Evolutionary conservation across 345 rosid species (phyloP), one percentile per base, ranked within the genome.

Genomic region (Ceriops tagal): DNA sequence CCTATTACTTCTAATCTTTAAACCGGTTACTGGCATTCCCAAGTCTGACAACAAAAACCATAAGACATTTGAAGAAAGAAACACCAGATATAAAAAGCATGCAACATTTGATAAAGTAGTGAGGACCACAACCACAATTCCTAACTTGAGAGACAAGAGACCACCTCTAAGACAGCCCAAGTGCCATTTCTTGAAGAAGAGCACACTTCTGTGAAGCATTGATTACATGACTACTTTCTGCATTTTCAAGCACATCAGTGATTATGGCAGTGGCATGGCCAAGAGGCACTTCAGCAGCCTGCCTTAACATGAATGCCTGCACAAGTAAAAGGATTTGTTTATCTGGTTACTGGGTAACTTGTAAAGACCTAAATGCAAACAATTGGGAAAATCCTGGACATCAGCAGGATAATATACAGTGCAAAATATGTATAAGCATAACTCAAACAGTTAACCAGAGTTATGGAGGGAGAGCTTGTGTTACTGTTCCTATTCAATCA

Each of bases 251-350:
- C 68, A 95, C 92, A 63, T 95, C 93, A 5, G 96, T 85, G 72
- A 95, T 86, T 77, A 92, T 87, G 28, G 98, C 92, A 9, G 97
- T 89, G 71, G 99, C 99, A 78, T 90, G 98, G 64, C 98, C 99
- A 20, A 92, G 89, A 65, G 96, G 98, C 75, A 89, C 99, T 82
- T 92, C 99, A 0, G 81, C 86, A 1, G 90, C 90, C 75, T 87
- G 82, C 85, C 77, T 95, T 76, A 95, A 80, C 98, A 95, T 87
- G 79, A 95, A 95, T 55, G 99, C 99, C 99, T 95, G 86, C 62
- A 22, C 35, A 34, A 58, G 55, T 34, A 51, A 61, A 30, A 58
- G 27, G n/a, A 49, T 53, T 46, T n/a, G n/a, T 5, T 19, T 30
- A 71, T 39, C 51, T 20, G 28, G 20, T 15, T 22, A 43, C n/a